A percentile compares a stretch with the other conserved stretches of the same genome.
Conservation (phyloP, 2,329 filamentous ascomycete genomes). For the Arthrobotrys conoides region DNA sequence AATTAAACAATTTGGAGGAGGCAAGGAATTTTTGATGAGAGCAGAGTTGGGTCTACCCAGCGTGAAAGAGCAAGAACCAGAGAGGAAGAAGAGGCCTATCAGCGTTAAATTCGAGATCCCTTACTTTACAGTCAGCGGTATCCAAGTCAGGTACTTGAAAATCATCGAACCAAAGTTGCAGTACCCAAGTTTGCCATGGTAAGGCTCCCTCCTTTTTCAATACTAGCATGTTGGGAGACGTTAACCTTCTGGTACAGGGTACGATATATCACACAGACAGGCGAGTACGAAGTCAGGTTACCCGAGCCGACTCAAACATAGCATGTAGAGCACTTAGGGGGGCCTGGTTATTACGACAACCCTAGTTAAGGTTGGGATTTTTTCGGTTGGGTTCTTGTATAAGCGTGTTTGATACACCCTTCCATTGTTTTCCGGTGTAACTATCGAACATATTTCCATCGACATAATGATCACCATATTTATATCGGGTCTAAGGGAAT, state of each 20-base stretch:
- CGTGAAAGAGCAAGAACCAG: slow-evolving; percentile 79
- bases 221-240: not conserved
- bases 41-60: slow-evolving; percentile 94
- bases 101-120: slow-evolving; percentile 99
- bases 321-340: slow-evolving; percentile 7
- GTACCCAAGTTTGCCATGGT: slow-evolving; percentile 71
- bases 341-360: not conserved
- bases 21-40: slow-evolving; percentile 98
- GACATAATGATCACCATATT: slow-evolving; percentile 10
- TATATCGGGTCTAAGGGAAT: not conserved
- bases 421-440: slow-evolving; percentile 12
- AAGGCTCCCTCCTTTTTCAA: slow-evolving; percentile 65
- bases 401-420: slow-evolving; percentile 56
- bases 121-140: slow-evolving; percentile 99
- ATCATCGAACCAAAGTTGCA: slow-evolving; percentile 90
- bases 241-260: slow-evolving; percentile 77
- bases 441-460: slow-evolving; percentile 22
- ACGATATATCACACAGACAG: slow-evolving; percentile 95
- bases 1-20: slow-evolving; percentile 99
- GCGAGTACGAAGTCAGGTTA: slow-evolving; percentile 63
- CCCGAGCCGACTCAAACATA: slow-evolving; percentile 80
- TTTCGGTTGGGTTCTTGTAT: slow-evolving; percentile 32
- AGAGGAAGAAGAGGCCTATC: slow-evolving; percentile 82
- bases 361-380: slow-evolving; percentile 13
- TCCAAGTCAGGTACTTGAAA: slow-evolving; percentile 98